These are phyloP conservation scores for Linnemannia zychae DNA, from an alignment of 192 early-diverging fungal genomes.

Conservation along the genomic window DNA sequence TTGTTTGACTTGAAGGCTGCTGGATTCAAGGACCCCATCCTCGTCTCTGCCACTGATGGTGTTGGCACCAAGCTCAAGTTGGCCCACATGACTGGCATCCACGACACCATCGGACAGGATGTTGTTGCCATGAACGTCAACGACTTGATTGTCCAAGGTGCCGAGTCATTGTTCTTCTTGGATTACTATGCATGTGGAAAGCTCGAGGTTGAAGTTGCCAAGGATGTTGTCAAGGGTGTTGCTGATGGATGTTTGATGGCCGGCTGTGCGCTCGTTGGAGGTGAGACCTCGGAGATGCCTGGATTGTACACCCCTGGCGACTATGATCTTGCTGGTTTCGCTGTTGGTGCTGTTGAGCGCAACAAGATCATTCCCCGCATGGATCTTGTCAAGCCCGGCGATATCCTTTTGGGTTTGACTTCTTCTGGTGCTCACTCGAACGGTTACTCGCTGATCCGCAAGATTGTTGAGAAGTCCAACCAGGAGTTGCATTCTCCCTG, in stretches of 20 bases:
- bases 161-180: conserved; percentile 98
- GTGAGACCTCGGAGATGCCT: conserved; percentile 99
- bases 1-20: conserved; percentile 96
- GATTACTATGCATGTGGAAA: conserved; percentile 98
- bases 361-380: conserved; percentile 87
- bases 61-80: conserved; percentile 99
- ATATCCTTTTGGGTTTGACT: conserved; percentile 90
- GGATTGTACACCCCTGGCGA: conserved; percentile 89
- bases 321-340: conserved; percentile 97
- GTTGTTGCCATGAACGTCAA: conserved; percentile 99
- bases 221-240: conserved; percentile 93
- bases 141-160: conserved; percentile 98
- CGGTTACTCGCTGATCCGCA: conserved; percentile 98
- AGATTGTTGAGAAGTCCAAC: conserved; percentile 81
- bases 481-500: conserved; percentile 83
- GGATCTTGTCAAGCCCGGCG: conserved; percentile 80
- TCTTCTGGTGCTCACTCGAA: conserved; percentile 99
- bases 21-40: conserved; percentile 92
- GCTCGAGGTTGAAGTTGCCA: conserved; percentile 92
- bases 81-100: conserved; percentile 86
- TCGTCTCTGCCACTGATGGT: conserved; percentile 98
- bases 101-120: conserved; percentile 97
- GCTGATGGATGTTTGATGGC: conserved; percentile 93
- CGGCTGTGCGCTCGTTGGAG: conserved; percentile 96
- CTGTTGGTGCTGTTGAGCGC: conserved; percentile 96